Evolutionary conservation across 192 early-diverging fungal species (phyloP), one percentile per base, ranked within the genome.

Genomic region (Chytriomyces sp.): DNA sequence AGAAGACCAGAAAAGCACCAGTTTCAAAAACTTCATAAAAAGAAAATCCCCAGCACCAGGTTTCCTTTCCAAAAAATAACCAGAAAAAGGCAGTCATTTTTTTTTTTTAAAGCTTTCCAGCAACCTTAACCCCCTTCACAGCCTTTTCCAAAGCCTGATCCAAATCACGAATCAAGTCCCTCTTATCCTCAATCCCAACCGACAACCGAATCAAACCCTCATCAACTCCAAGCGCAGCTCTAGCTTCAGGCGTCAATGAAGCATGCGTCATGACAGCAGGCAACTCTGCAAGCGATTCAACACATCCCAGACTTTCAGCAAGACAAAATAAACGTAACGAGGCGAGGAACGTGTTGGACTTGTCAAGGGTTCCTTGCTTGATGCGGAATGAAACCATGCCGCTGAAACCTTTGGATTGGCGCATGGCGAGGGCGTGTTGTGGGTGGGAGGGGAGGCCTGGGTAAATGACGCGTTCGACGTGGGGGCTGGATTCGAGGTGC

Each of bases 261-360:
- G 93, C 96, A 75, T 99, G 97, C 18, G 97, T 99, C 96, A 99
- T 99, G 66, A 93, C 88, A 6, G 93, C 90, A 1, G 97, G 97
- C 75, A 97, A 88, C 86, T 98, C 96, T 47, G 94, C 93, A 77
- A 99, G 85, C 45, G 90, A 91, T 88, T 99, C 97, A 8, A 99
- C 95, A 67, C 96, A 95, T 77, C 96, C 97, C 45, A 99, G 86
- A 66, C 91, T 93, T 84, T 99, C 97, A n/a, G 97, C 97, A 43
- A 99, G 84, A 24, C 95, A 94, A 76, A 99, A 96, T 79, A 95
- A 83, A 66, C 89, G 85, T 20, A 95, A 89, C 72, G 87, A 78
- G 62, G 89, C 82, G 64, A 99, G 86, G 87, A 99, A 97, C 50
- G 78, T 83, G 82, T 97, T 95, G 69, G 93, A 93, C 5, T 90